Evolutionary conservation across 2,329 filamentous ascomycete genomes (phyloP), one percentile per base, ranked within the genome.

Genomic region (Cordyceps cicadae): DNA sequence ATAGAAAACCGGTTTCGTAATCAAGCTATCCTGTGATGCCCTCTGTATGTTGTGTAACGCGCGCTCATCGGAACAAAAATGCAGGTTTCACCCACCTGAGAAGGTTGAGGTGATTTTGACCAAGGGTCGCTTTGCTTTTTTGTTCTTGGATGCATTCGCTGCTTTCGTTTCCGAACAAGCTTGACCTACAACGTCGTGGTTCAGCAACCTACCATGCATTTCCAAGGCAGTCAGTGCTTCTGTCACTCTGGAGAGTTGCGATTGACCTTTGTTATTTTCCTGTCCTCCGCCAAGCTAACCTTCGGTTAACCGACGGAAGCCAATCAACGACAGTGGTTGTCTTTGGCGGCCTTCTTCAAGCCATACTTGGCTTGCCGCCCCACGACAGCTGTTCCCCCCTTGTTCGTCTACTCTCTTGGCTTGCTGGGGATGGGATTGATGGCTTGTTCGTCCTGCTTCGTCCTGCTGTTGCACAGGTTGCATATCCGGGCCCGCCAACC

Each of bases 401-500:
- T 49, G 54, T 37, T 39, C 32, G 32, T 59, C 34, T 34, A 21
- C 24, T 21, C 21, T n/a, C 55, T 51, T 58, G 55, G 46, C 24
- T 59, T 26, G 48, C 49, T 34, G 37, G 46, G 46, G 56, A 49
- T 34, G 32, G 48, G 37, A 7, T n/a, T 59, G 15, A 43, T 17
- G 48, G 37, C 14, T n/a, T 59, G 15, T 51, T 17, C 32, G 26
- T 49, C 14, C 29, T 21, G 43, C 29, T 29, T n/a, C n/a, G n/a
- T n/a, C n/a, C n/a, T 2, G 54, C 24, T 32, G 49, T 51, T 34
- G 58, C 24, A 54, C 32, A 55, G 54, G 34, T 51, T 54, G 58
- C 58, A 60, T 59, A 45, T 55, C 51, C 32, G 45, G 58, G 52
- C 58, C 58, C 58, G 58, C 58, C 55, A 45, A 60, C 54, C 58